Base-by-base conservation (phyloP, 768 basidiomycete species). In the Floccularia luteovirens region DNA sequence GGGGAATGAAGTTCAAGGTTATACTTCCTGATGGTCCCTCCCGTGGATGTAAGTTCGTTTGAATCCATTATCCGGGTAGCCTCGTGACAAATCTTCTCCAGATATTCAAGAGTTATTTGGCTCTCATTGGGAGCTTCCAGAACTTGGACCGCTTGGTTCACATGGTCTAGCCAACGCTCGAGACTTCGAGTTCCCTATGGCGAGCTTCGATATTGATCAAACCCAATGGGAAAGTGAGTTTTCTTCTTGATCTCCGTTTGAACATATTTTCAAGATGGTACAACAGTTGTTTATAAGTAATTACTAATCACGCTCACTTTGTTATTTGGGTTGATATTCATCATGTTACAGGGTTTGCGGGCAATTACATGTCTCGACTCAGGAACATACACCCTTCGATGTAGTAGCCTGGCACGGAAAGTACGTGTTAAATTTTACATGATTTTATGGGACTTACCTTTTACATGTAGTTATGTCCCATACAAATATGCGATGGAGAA, bases 381-480 rank as follows among this genome's bases (percentile, higher is more conserved):
- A 82, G 45, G 69, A 75, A 31, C 75, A 80, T 54, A 79, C 80
- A 1, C 80, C 80, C 0, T 83, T 82, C 54, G 81, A 83, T 51
- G 79, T 82, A 28, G 80, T 82, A 20, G 79, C 79, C 1, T 82
- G 78, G 79, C 72, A 75, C 36, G 78, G 78, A 56, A 81, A 77
- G 77, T 78, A 53, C 38, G 74, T 59, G n/a, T 3, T 23, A 24
- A 20, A 14, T 12, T n/a, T 33, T 20, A 8, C 6, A 11, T 35
- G 14, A 17, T 12, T 27, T 7, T 17, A 31, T 31, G 14, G 23
- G 16, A 24, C 16, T 20, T 24, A 17, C 19, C n/a, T 21, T 6
- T 16, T 8, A 19, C 10, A 8, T 37, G 19, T 34, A 78, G 77
- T 57, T 80, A 80, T 50, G 73, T 79, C 5, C 77, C 78, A 0